These are phyloP conservation scores for Pleurotus giganteus DNA, from an alignment of 768 basidiomycete genomes.

Conservation along the genomic window DNA sequence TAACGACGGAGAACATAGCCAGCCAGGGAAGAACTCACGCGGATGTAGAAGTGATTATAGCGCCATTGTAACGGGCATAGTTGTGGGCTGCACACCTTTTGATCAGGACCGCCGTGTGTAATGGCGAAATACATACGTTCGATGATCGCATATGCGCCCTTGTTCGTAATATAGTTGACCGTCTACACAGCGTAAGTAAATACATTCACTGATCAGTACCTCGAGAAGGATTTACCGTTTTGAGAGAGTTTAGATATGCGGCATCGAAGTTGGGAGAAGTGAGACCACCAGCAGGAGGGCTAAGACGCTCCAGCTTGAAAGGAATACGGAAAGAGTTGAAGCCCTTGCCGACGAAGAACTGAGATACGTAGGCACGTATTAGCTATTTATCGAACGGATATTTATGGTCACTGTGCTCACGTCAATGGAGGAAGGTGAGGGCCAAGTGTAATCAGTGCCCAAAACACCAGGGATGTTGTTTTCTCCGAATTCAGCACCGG, in stretches of 20 bases:
- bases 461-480: conserved; percentile 41
- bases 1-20: background rate
- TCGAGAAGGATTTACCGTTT: conserved; percentile 30
- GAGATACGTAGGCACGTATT: conserved; percentile 26
- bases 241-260: conserved; percentile 50
- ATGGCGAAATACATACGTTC: conserved; percentile 40
- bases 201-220: background rate
- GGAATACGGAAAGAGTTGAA: conserved; percentile 65
- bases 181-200: conserved; percentile 30
- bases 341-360: conserved; percentile 55
- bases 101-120: background rate
- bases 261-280: conserved; percentile 47
- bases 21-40: conserved; percentile 31
- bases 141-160: conserved; percentile 54
- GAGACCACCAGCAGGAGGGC: conserved; percentile 50
- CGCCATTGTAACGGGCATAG: conserved; percentile 57
- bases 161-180: conserved; percentile 58
- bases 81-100: conserved; percentile 45
- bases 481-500: conserved; percentile 61
- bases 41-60: conserved; percentile 45
- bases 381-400: background rate
- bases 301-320: conserved; percentile 57
- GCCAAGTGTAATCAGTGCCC: conserved; percentile 50
- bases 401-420: conserved; percentile 15
- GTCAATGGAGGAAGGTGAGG: conserved; percentile 37